Conservation (phyloP, 805 yeast species). For the Myxozyma monticola region DNA sequence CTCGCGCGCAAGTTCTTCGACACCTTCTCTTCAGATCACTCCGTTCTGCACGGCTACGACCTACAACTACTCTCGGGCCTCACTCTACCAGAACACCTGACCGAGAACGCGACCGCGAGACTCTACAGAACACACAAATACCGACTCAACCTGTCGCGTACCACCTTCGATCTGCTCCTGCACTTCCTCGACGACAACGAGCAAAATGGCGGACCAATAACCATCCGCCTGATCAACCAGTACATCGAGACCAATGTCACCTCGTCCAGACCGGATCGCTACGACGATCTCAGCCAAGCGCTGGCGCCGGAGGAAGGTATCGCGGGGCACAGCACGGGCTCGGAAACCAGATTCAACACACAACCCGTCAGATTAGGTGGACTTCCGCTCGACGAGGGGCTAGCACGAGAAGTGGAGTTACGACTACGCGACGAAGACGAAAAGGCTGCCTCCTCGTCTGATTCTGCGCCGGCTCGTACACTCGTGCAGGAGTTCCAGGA, state of each 20-base stretch:
- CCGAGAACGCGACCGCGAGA: slow-evolving; percentile 78
- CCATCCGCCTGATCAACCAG: slow-evolving; percentile 83
- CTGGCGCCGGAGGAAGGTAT: slow-evolving; percentile 49
- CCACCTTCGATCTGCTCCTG: slow-evolving; percentile 78
- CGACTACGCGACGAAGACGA: slow-evolving; percentile 78
- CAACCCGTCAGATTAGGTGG: slow-evolving; percentile 74
- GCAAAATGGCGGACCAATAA: slow-evolving; percentile 83
- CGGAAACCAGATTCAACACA: slow-evolving; percentile 62
- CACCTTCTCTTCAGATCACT: slow-evolving; percentile 70
- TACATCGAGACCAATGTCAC: slow-evolving; percentile 53
- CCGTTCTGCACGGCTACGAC: slow-evolving; percentile 74
- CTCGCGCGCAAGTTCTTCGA: slow-evolving; percentile 73
- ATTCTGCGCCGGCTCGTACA: slow-evolving; percentile 41
- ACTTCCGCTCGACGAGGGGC: slow-evolving; percentile 83
- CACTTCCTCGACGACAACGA: slow-evolving; percentile 91
- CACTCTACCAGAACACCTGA: slow-evolving; percentile 74
- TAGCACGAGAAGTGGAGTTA: slow-evolving; percentile 70
- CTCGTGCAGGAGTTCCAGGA: slow-evolving; percentile 68
- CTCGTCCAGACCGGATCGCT: slow-evolving; percentile 39
- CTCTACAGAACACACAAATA: slow-evolving; percentile 74
- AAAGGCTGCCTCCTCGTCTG: slow-evolving; percentile 38
- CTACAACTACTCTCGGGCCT: slow-evolving; percentile 70
- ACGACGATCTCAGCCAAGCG: slow-evolving; percentile 48
- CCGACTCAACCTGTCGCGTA: slow-evolving; percentile 71
- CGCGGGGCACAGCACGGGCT: slow-evolving; percentile 39